phyloP scores from a whole-genome alignment of 164 flowering plant genomes.

The Berberis thunbergii region DNA sequence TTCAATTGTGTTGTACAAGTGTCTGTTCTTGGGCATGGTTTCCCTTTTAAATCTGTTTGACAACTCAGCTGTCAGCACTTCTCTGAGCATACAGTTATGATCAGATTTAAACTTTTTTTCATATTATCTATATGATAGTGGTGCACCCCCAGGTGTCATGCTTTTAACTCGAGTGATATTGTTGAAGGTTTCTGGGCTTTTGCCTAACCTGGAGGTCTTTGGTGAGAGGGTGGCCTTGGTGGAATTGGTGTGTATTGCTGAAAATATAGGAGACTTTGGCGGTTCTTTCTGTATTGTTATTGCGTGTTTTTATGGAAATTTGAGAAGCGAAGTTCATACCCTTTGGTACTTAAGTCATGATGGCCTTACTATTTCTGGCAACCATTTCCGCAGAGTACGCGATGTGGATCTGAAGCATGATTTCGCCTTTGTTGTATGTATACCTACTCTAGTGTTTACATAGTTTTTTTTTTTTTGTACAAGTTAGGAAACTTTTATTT shows the following conservation, averaged over 20 bases:
- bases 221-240: slow-evolving; percentile 64
- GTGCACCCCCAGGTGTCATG: no score
- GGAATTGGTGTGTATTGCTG: slow-evolving; percentile 69
- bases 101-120: no score
- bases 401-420: slow-evolving; percentile 95
- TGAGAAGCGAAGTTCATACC: slow-evolving; percentile 71
- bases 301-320: slow-evolving; percentile 80
- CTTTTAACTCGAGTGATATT: slow-evolving; percentile 57
- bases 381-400: slow-evolving; percentile 95
- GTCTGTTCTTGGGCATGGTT: no score
- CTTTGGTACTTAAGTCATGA: slow-evolving; percentile 74
- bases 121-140: no score
- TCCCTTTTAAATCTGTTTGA: no score
- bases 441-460: not conserved
- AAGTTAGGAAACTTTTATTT: no score
- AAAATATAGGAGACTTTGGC: slow-evolving; percentile 70
- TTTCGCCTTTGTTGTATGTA: slow-evolving; percentile 90
- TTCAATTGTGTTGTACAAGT: no score
- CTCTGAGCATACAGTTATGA: no score
- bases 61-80: no score
- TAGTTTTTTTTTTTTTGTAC: no score
- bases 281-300: slow-evolving; percentile 76
- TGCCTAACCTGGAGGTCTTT: slow-evolving; percentile 68
- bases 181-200: slow-evolving; percentile 66
- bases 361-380: slow-evolving; percentile 98